Evolutionary conservation across 1,284 basidiomycete genomes (phyloP).

Genomic region (Puccinia novopanici): DNA sequence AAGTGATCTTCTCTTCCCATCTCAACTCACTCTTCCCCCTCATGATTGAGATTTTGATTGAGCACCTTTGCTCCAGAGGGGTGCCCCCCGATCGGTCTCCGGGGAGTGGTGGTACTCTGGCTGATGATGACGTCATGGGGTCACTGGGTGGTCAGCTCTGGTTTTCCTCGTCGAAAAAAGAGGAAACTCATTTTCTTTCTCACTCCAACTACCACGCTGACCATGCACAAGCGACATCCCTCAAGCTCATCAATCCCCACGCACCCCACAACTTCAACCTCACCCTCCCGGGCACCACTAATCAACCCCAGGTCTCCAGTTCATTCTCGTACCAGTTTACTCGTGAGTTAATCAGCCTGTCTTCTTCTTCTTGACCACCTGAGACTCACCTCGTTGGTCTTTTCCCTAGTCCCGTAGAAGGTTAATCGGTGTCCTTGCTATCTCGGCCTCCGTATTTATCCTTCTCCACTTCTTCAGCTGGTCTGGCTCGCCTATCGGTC

Average conservation of each 20-base stretch:
- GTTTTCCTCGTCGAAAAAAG: neutral
- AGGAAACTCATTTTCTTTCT: too few species aligned
- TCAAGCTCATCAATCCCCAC: slow-evolving; percentile 1
- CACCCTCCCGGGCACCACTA: neutral
- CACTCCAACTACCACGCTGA: neutral
- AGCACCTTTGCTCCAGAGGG: too few species aligned
- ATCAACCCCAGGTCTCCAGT: neutral
- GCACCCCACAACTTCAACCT: neutral
- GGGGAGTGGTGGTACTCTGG: too few species aligned
- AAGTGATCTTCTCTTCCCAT: too few species aligned
- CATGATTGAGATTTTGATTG: too few species aligned
- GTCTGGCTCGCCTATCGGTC: slow-evolving; percentile 28
- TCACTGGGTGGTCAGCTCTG: too few species aligned
- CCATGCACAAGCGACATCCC: slow-evolving; percentile 47
- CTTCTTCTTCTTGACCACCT: neutral
- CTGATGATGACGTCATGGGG: too few species aligned
- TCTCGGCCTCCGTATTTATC: slow-evolving; percentile 35
- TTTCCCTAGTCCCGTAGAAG: slow-evolving; percentile 36
- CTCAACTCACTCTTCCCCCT: too few species aligned
- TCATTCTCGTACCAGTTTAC: slow-evolving; percentile 18
- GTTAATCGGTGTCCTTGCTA: slow-evolving; percentile 29
- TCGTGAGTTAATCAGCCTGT: slow-evolving; percentile 1
- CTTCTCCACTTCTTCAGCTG: slow-evolving; percentile 47
- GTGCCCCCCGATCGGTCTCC: too few species aligned
- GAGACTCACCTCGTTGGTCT: neutral